Percentiles rank a stretch among this genome's conserved stretches.
phyloP scores from a whole-genome alignment of 495 filamentous ascomycete genomes.

The Halenospora varia region DNA sequence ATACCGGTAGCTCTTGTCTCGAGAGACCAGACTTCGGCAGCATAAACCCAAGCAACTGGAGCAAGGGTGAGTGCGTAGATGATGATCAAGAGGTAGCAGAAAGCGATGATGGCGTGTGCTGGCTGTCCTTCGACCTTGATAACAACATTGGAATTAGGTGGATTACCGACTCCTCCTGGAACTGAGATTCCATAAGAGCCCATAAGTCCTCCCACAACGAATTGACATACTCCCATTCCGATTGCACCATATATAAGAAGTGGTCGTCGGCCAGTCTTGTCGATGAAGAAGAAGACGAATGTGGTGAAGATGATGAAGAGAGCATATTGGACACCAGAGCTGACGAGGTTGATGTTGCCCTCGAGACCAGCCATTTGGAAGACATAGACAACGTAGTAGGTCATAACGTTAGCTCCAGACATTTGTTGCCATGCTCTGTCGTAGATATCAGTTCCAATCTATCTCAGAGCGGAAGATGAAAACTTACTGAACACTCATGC shows the following conservation, averaged over 20 bases:
- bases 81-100: constrained; percentile 67
- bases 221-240: constrained; percentile 66
- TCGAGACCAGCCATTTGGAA: constrained; percentile 56
- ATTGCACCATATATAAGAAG: constrained; percentile 67
- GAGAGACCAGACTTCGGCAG: constrained; percentile 70
- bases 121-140: constrained; percentile 56
- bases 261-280: constrained; percentile 66
- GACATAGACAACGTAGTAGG: constrained; percentile 13
- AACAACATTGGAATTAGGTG: constrained; percentile 58
- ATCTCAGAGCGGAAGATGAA: constrained; percentile 36
- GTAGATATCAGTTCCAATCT: neutral
- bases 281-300: constrained; percentile 67
- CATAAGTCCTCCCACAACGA: constrained; percentile 58
- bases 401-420: constrained; percentile 58
- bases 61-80: constrained; percentile 69
- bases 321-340: constrained; percentile 69
- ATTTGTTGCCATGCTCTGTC: constrained; percentile 62
- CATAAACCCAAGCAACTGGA: constrained; percentile 71
- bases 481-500: constrained; percentile 55
- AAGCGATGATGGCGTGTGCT: constrained; percentile 66
- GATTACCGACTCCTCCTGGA: constrained; percentile 53
- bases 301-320: constrained; percentile 70
- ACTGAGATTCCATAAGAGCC: constrained; percentile 41
- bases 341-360: constrained; percentile 63
- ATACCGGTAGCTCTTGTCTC: constrained; percentile 72